phyloP scores from a whole-genome alignment of 495 filamentous ascomycete species.

The Aspergillus nidulans region DNA sequence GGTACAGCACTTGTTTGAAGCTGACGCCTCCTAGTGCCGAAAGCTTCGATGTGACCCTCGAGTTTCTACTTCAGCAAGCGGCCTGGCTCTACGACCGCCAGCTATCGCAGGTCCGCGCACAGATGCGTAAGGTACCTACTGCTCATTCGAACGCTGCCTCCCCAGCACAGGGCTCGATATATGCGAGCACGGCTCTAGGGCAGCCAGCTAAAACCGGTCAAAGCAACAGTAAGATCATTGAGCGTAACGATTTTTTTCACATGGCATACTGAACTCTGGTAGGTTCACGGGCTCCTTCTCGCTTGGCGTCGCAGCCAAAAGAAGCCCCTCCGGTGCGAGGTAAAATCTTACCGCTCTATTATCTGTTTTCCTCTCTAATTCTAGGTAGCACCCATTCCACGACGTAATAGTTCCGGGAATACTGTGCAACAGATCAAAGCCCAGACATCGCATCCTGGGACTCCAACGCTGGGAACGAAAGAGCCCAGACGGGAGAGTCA shows the following conservation, averaged over 20 bases:
- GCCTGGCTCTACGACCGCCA: constrained; percentile 94
- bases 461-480: constrained; percentile 37
- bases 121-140: constrained; percentile 73
- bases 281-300: constrained; percentile 55
- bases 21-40: constrained; percentile 44
- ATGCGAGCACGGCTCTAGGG: constrained; percentile 45
- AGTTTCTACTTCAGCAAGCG: constrained; percentile 89
- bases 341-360: neutral
- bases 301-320: constrained; percentile 58
- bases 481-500: constrained; percentile 36
- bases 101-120: constrained; percentile 79
- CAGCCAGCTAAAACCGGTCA: constrained; percentile 55
- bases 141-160: constrained; percentile 43
- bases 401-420: constrained; percentile 56
- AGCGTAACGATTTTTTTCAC: too few relatives aligned
- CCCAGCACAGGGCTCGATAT: constrained; percentile 46
- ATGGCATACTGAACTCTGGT: neutral
- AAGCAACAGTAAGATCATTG: constrained; percentile 45
- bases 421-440: constrained; percentile 42
- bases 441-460: constrained; percentile 40
- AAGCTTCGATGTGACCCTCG: constrained; percentile 68
- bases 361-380: neutral
- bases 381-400: constrained; percentile 18
- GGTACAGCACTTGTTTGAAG: neutral
- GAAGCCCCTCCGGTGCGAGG: constrained; percentile 52